Base-by-base conservation (phyloP, 352 stramenopile species). In the Globisporangium mamillatum region DNA sequence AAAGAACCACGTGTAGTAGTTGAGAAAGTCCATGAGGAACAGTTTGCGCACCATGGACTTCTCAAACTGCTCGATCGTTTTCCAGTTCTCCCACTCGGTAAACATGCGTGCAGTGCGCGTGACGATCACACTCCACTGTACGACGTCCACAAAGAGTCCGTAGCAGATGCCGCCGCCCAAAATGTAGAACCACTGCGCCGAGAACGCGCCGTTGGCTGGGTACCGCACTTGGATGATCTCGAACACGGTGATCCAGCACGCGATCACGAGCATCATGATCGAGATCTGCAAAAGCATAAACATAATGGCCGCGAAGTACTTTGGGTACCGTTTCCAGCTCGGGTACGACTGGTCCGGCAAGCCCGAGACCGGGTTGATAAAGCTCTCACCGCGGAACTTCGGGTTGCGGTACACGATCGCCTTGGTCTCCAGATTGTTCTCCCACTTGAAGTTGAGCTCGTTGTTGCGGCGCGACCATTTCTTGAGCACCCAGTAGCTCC, bases 1-100 rank as follows among this genome's bases (percentile, higher is more conserved):
- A 65, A 94, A 93, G 70, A 94, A 94, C 86, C 86, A 94, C 69
- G 85, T 94, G 74, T 93, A 94, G 76, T 93, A 93, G 75, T 94
- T 94, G 69, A 94, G 81, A 59, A 94, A 94, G 59, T 94, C 86
- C 84, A 94, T 93, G 52, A 91, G 62, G 52, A 94, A 94, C 14
- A 94, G 66, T 62, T 93, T 94, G 48, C 82, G 81, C 48, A 94
- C 83, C 65, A 93, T 73, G 24, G 81, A 82, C 44, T 86, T 89
- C 62, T 94, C 86, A 61, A 90, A 94, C 66, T 92, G 81, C 68
- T 94, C 86, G 41, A 90, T 81, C 0, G 86, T 94, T 61, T 91
- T 91, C 84, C 84, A 93, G 72, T 94, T 94, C 60, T 94, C 86
- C 86, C 86, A 94, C 57, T 90, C 77, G 0, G 84, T 92, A 38